phyloP scores from a whole-genome alignment of 2,329 filamentous ascomycete species.

The Trichoderma sp. region DNA sequence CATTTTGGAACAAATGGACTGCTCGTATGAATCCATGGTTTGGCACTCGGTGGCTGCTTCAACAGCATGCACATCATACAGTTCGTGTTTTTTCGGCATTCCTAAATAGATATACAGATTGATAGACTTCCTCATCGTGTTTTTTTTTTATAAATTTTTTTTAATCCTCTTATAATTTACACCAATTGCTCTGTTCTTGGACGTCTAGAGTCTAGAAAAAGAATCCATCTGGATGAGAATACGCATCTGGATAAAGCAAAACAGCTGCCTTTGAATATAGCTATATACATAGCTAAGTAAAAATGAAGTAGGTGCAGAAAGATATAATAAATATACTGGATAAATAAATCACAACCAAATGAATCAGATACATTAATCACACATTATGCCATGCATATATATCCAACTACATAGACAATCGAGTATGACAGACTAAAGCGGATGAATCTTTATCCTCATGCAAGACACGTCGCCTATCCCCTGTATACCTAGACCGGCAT shows the following conservation, averaged over 20 bases:
- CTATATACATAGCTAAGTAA: too few species aligned
- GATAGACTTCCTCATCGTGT: not conserved
- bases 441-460: slow-evolving; percentile 9
- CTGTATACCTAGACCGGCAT: not conserved
- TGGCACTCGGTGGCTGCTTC: not conserved
- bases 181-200: too few species aligned
- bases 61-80: not conserved
- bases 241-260: too few species aligned
- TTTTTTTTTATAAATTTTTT: too few species aligned
- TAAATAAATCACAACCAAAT: too few species aligned
- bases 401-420: not conserved
- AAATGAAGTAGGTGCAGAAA: too few species aligned
- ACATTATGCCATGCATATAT: not conserved
- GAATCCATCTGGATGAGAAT: too few species aligned
- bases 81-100: not conserved
- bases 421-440: not conserved
- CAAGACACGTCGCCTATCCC: not conserved
- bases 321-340: too few species aligned
- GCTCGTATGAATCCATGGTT: not conserved
- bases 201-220: too few species aligned
- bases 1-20: not conserved
- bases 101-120: not conserved
- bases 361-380: not conserved
- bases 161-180: too few species aligned
- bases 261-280: too few species aligned